Evolutionary conservation across 805 yeast species (phyloP), one percentile per base, ranked within the genome.

Genomic region (Kodamaea kaohsiungensis): DNA sequence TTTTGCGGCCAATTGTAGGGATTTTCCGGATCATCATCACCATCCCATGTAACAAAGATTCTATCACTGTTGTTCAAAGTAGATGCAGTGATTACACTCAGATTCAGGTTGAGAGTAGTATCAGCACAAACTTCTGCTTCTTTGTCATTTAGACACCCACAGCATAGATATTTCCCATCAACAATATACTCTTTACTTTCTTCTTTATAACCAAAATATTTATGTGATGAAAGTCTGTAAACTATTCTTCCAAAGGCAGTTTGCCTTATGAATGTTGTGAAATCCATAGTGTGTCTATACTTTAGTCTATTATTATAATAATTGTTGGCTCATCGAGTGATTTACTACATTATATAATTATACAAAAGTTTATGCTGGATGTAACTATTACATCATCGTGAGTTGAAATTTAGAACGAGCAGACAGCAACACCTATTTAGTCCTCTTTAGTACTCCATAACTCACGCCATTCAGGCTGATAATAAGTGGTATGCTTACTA

Each of bases 1-100:
- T 55, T 46, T 0, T 62, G 27, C 0, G 84, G 71, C 89, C 89
- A 85, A 62, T 82, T 83, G 16, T 68, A 61, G 0, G 90, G 89
- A 58, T 80, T 68, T 53, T 79, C 84, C 0, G 84, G 80, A 60
- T 83, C 88, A 50, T 77, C 77, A 4, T 71, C 77, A 7, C 73
- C 73, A 40, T 73, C 75, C 75, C 73, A 72, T 3, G 57, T 58
- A 13, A 65, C 68, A 2, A 65, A 25, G 4, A 68, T 57, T 35
- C 42, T 50, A 43, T 43, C 53, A 16, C 7, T 7, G 16, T n/a
- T 15, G 6, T 9, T 17, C 22, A 16, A 40, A 8, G 47, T 42
- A 8, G 52, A 7, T 33, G 22, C 13, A 3, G 47, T 22, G 25
- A 3, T 22, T 22, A 4, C 25, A 22, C 25, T 22, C 25, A 22